Evolutionary conservation across 2,329 filamentous ascomycete genomes (phyloP), one percentile per base, ranked within the genome.

Genomic region (Clonostachys rosea): DNA sequence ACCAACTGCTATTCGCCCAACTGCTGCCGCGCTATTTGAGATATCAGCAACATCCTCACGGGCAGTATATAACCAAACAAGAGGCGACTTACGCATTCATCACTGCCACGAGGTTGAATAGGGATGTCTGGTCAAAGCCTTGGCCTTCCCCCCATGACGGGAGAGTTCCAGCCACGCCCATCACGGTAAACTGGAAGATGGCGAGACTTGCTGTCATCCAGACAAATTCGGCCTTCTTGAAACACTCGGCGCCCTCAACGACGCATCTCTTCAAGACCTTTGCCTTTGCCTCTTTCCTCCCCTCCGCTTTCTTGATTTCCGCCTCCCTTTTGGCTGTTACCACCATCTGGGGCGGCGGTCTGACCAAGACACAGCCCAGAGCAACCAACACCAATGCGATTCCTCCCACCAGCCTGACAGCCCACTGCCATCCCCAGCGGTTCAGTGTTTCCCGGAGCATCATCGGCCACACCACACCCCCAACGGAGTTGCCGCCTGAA

Each of bases 381-480:
- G 39, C 20, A 5, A 42, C 40, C 18, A 49, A 45, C 6, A 39
- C 9, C 13, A 44, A 7, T 5, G 36, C 47, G 12, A 46, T 7
- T n/a, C 47, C 45, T 7, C 24, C 42, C n/a, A 51, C 9, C 9
- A 30, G 11, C n/a, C 45, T 34, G 34, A 49, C 44, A 6, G 47
- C 40, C 40, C 40, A 48, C 13, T 20, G 18, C 44, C 45, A 52
- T 5, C 51, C 51, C 35, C 35, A 45, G 7, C 35, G 20, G 7
- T 43, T 30, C 12, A 50, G 18, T 13, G 48, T 45, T 9, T 44
- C 43, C 8, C 46, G 43, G 7, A 52, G 47, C 33, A 50, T 13
- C 34, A 52, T 34, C 16, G 51, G 49, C 47, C 49, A 52, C 2
- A 49, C 33, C 6, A 52, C 41, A 14, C 51, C 51, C 1, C 51